Evolutionary conservation across 208 protist genomes (phyloP).

Genomic region (Trypanosoma cruzi): DNA sequence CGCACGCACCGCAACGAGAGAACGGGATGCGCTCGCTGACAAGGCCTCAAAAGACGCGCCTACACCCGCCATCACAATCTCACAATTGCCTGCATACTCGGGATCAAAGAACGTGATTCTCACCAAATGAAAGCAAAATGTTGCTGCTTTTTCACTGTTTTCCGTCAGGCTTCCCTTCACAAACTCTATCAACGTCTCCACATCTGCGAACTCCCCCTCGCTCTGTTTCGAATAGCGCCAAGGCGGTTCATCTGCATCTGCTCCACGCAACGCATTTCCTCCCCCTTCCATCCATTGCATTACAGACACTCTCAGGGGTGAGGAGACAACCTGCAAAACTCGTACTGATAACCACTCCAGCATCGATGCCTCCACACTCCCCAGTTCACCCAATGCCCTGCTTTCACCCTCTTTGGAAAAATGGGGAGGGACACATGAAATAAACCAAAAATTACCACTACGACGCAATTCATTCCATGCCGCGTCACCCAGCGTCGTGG

Average conservation of each 20-base stretch:
- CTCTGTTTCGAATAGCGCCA: conserved; percentile 8
- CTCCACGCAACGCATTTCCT: background rate
- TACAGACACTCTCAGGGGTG: conserved; percentile 8
- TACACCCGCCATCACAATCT: conserved; percentile 19
- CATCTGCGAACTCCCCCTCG: conserved; percentile 9
- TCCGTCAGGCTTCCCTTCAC: background rate
- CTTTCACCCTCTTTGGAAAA: background rate
- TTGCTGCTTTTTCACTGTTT: background rate
- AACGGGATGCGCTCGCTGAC: conserved; percentile 7
- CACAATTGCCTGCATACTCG: background rate
- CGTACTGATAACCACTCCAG: conserved; percentile 7
- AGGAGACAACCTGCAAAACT: conserved; percentile 7
- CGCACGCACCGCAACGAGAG: conserved; percentile 18
- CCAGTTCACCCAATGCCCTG: conserved; percentile 4
- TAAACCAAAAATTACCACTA: conserved; percentile 19
- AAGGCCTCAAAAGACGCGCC: conserved; percentile 6
- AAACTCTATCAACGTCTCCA: conserved; percentile 4
- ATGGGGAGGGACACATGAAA: conserved; percentile 6
- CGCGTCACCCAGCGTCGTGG: background rate
- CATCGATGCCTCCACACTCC: background rate
- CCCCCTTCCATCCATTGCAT: conserved; percentile 19
- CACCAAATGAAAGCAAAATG: conserved; percentile 19
- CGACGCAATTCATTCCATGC: conserved; percentile 22
- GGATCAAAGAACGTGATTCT: conserved; percentile 23
- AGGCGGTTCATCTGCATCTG: background rate